phyloP scores from a whole-genome alignment of 257 asterid genomes.

The Lavandula angustifolia region DNA sequence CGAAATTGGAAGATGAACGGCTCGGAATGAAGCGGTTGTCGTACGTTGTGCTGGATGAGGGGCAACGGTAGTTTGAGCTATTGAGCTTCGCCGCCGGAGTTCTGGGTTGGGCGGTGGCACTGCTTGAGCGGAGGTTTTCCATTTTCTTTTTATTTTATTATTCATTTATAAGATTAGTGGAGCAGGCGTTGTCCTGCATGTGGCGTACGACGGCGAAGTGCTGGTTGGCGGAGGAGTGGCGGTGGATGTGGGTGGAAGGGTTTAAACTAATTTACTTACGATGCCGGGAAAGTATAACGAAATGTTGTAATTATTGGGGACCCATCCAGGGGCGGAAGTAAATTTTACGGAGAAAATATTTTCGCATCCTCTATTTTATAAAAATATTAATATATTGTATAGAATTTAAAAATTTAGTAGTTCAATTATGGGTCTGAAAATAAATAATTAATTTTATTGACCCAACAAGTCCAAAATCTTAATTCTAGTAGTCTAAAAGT shows the following conservation, averaged over 20 bases:
- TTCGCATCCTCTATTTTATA: too few species aligned
- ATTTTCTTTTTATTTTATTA: background rate
- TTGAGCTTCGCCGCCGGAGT: conserved; percentile 43
- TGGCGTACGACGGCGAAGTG: conserved; percentile 15
- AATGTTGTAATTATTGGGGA: conserved; percentile 28
- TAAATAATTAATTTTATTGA: too few species aligned
- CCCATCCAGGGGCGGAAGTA: too few species aligned
- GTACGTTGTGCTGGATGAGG: conserved; percentile 60
- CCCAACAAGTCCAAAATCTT: too few species aligned
- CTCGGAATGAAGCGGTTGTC: conserved; percentile 90
- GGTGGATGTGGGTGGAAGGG: conserved; percentile 22
- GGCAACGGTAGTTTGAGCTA: conserved; percentile 50
- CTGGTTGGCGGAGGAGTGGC: conserved; percentile 27
- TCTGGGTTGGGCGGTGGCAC: conserved; percentile 34
- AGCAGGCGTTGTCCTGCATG: conserved; percentile 5
- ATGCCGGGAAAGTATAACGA: conserved; percentile 36
- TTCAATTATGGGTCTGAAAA: too few species aligned
- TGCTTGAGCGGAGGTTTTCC: conserved; percentile 36
- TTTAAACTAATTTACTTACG: background rate
- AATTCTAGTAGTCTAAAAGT: too few species aligned
- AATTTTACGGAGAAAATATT: too few species aligned
- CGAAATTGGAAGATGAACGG: conserved; percentile 79
- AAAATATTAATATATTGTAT: too few species aligned
- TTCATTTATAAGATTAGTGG: background rate
- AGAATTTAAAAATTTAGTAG: too few species aligned